phyloP scores from a whole-genome alignment of 805 yeast genomes.

The Myxozyma neglecta region DNA sequence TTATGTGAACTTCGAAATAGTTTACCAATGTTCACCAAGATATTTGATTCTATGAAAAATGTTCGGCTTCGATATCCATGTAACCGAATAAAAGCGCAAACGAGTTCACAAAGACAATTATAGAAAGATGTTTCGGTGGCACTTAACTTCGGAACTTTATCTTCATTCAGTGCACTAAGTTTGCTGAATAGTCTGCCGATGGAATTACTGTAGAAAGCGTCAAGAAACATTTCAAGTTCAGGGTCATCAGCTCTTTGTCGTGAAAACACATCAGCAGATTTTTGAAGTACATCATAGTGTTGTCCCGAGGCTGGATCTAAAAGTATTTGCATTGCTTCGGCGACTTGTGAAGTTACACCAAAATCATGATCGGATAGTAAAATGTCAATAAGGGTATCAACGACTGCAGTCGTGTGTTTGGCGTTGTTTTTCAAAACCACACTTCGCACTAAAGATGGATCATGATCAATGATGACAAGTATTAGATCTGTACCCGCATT shows the following conservation, averaged over 20 bases:
- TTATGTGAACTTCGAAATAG: conserved; percentile 50
- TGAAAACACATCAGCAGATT: conserved; percentile 16
- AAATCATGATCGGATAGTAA: conserved; percentile 62
- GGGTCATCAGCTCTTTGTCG: conserved; percentile 27
- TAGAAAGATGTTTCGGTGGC: conserved; percentile 37
- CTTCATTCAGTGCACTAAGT: conserved; percentile 42
- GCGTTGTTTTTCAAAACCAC: conserved; percentile 8
- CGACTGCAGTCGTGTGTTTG: conserved; percentile 34
- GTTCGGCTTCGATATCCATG: conserved; percentile 63
- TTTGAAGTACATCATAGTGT: conserved; percentile 18
- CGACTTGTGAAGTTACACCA: conserved; percentile 77
- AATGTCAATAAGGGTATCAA: conserved; percentile 51
- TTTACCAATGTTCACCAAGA: conserved; percentile 56
- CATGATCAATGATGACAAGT: conserved; percentile 80
- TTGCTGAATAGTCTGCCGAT: conserved; percentile 59
- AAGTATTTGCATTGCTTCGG: conserved; percentile 75
- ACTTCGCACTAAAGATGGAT: conserved; percentile 45
- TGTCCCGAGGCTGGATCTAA: conserved; percentile 53
- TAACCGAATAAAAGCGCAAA: conserved; percentile 63
- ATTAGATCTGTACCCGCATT: conserved; percentile 78
- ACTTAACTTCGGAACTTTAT: neutral
- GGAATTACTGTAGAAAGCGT: conserved; percentile 60
- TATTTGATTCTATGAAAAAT: conserved; percentile 60
- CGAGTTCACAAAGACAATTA: conserved; percentile 68
- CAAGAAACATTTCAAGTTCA: conserved; percentile 45